A percentile compares a stretch with the other conserved stretches of the same genome.
phyloP scores from a whole-genome alignment of 257 asterid species.

The Solanum etuberosum region DNA sequence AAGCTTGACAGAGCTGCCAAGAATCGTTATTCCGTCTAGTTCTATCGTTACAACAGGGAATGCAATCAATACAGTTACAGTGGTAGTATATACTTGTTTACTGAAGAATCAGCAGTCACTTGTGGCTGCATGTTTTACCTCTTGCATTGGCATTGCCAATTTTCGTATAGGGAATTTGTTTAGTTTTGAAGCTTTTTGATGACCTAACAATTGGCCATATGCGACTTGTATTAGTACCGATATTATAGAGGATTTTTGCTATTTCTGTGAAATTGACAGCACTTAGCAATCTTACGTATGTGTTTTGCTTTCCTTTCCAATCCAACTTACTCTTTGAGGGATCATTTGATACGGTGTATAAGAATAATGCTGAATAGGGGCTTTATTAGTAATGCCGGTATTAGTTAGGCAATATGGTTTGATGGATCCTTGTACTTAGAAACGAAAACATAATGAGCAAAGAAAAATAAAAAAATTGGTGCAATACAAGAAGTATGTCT shows the following conservation, averaged over 20 bases:
- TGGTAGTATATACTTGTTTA: neutral
- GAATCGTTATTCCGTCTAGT: conserved; percentile 45
- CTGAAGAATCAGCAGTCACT: neutral
- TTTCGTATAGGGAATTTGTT: neutral
- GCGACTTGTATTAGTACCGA: neutral
- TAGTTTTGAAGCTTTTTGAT: neutral
- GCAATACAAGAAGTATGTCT: neutral
- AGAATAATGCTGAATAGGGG: neutral
- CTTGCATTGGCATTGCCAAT: neutral
- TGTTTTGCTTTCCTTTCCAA: neutral
- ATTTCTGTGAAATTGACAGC: neutral
- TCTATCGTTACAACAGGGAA: neutral
- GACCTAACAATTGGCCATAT: neutral
- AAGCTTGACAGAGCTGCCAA: conserved; percentile 50
- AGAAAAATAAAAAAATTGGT: too few species aligned
- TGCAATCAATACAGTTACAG: neutral
- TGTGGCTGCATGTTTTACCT: neutral
- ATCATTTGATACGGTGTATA: neutral
- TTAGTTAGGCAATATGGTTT: neutral
- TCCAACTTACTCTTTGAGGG: neutral
- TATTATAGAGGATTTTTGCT: neutral
- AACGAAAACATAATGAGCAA: neutral
- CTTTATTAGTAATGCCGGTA: neutral
- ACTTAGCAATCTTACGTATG: neutral
- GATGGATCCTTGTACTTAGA: too few species aligned